phyloP scores from a whole-genome alignment of 805 yeast species.

The Saccharomycopsis malanga region DNA sequence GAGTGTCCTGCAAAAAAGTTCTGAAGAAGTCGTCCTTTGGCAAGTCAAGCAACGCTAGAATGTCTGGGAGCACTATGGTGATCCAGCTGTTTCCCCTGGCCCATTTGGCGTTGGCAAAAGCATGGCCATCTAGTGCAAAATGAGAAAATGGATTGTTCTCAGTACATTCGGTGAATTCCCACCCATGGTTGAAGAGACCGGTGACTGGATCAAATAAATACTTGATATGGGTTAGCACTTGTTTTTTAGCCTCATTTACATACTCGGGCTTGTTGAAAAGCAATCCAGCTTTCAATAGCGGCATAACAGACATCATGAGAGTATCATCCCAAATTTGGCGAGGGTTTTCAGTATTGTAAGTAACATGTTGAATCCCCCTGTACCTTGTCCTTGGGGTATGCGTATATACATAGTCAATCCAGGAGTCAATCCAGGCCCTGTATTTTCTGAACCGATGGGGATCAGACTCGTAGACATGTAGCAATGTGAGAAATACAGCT shows the following conservation, averaged over 20 bases:
- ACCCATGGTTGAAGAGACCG: slow-evolving; percentile 34
- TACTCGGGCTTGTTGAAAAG: slow-evolving; percentile 27
- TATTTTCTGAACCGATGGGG: slow-evolving; percentile 20
- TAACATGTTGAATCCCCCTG: slow-evolving; percentile 33
- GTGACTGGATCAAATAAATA: slow-evolving; percentile 29
- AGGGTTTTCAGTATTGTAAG: slow-evolving; percentile 28
- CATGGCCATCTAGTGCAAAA: slow-evolving; percentile 3
- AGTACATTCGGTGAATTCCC: slow-evolving; percentile 26
- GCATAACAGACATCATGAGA: slow-evolving; percentile 34
- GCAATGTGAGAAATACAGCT: slow-evolving; percentile 32
- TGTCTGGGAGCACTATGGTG: slow-evolving; percentile 33
- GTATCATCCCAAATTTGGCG: slow-evolving; percentile 28
- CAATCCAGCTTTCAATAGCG: slow-evolving; percentile 31
- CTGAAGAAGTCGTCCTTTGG: slow-evolving; percentile 28
- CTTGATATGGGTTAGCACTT: slow-evolving; percentile 30
- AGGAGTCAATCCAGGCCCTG: slow-evolving; percentile 29
- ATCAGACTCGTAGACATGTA: slow-evolving; percentile 27
- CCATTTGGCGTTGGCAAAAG: slow-evolving; percentile 29
- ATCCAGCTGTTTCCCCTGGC: slow-evolving; percentile 35
- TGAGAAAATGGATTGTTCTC: slow-evolving; percentile 16
- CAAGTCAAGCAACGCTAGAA: slow-evolving; percentile 29
- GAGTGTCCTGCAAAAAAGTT: slow-evolving; percentile 27
- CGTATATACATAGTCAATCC: slow-evolving; percentile 33
- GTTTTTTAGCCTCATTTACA: slow-evolving; percentile 31
- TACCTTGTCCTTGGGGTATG: slow-evolving; percentile 29